phyloP scores from a whole-genome alignment of 306 rosid genomes.

The Pyrus communis region DNA sequence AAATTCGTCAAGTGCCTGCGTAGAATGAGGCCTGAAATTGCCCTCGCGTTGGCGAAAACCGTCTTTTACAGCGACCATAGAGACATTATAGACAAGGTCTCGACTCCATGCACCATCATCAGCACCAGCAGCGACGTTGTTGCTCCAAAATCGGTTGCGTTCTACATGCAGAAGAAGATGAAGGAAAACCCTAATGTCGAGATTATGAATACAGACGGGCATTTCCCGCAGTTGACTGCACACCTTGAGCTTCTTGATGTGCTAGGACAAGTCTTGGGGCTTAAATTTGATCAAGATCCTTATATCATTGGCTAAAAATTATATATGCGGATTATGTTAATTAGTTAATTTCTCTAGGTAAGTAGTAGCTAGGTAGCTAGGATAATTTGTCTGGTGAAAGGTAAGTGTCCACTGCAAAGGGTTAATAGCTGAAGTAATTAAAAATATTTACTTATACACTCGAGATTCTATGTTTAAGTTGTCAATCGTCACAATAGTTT shows the following conservation, averaged over 20 bases:
- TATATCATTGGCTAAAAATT: too few relatives aligned
- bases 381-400: not conserved
- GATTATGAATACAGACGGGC: constrained; percentile 45
- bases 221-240: constrained; percentile 80
- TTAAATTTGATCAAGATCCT: constrained; percentile 13
- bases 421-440: not conserved
- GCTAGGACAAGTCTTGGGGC: constrained; percentile 41
- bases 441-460: not conserved
- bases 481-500: not conserved
- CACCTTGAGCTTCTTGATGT: constrained; percentile 56
- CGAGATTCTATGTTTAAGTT: not conserved
- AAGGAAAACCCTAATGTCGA: constrained; percentile 51
- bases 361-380: not conserved
- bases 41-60: constrained; percentile 48
- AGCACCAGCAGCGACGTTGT: constrained; percentile 46
- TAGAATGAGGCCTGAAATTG: constrained; percentile 45
- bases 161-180: constrained; percentile 62
- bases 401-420: not conserved
- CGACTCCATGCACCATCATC: constrained; percentile 67
- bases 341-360: not conserved
- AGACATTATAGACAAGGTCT: constrained; percentile 54
- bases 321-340: not conserved
- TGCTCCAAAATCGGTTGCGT: constrained; percentile 52
- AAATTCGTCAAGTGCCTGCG: constrained; percentile 41
- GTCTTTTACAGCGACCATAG: constrained; percentile 64